A percentile compares a stretch with the other conserved stretches of the same genome.
Evolutionary conservation across 176 grass and related monocot genomes (phyloP).

Genomic region (Microstegium vimineum): DNA sequence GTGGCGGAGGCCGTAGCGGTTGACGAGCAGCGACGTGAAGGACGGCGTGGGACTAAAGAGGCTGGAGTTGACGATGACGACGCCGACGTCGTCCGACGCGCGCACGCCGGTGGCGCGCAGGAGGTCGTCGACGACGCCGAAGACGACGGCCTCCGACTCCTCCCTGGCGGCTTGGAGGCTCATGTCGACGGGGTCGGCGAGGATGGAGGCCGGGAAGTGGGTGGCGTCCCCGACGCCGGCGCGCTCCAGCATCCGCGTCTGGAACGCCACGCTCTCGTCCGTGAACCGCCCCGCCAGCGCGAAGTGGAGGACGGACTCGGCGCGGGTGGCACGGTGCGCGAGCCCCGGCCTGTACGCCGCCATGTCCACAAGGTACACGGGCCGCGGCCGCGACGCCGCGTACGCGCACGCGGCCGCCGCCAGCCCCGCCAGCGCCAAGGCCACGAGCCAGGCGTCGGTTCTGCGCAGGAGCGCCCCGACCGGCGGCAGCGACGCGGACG

Average conservation of each 20-base stretch:
- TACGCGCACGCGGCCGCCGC: conserved; percentile 26
- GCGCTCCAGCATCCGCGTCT: conserved; percentile 54
- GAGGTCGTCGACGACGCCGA: conserved; percentile 41
- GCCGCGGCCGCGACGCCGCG: conserved; percentile 26
- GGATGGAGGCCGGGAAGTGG: conserved; percentile 50
- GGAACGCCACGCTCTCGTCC: conserved; percentile 46
- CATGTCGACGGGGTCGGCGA: conserved; percentile 27
- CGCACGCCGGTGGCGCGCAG: conserved; percentile 30
- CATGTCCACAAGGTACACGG: conserved; percentile 51
- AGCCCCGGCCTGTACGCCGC: conserved; percentile 29
- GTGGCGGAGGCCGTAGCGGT: conserved; percentile 36
- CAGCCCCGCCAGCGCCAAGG: neutral
- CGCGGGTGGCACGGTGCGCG: conserved; percentile 27
- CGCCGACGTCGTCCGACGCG: conserved; percentile 23
- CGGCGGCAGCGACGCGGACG: neutral
- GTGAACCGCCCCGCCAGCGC: conserved; percentile 12
- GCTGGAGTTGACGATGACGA: conserved; percentile 73
- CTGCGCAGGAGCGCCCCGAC: neutral
- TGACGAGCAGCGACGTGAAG: conserved; percentile 51
- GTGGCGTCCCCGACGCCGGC: conserved; percentile 48
- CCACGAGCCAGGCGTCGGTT: neutral
- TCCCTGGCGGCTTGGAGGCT: conserved; percentile 42
- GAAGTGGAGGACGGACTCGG: conserved; percentile 26
- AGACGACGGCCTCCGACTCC: conserved; percentile 50
- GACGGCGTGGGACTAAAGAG: conserved; percentile 66